Evolutionary conservation across 805 yeast species (phyloP).

Genomic region (Kazachstania taianensis): DNA sequence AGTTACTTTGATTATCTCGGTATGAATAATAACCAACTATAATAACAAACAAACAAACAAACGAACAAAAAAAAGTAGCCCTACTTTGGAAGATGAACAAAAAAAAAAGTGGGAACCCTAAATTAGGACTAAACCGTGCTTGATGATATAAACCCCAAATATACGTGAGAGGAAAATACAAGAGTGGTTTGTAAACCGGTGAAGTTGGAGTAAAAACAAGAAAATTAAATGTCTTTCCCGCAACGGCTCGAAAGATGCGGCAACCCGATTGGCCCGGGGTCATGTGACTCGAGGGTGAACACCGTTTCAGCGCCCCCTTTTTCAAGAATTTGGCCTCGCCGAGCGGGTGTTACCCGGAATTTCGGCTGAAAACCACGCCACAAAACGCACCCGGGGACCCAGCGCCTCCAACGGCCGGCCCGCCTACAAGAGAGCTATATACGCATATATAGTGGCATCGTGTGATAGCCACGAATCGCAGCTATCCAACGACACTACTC

Average conservation of each 20-base stretch:
- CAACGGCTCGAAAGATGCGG: slow-evolving; percentile 1
- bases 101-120: not conserved
- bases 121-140: no score
- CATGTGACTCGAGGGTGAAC: slow-evolving; percentile 8
- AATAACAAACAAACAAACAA: no score
- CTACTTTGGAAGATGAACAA: not conserved
- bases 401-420: no score
- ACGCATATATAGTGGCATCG: not conserved
- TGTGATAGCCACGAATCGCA: not conserved
- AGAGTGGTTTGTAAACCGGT: slow-evolving; percentile 1
- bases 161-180: no score
- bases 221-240: not conserved
- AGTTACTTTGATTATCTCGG: no score
- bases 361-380: no score
- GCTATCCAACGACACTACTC: slow-evolving; percentile 3
- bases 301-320: not conserved
- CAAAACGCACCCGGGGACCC: no score
- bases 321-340: not conserved
- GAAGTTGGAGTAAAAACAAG: not conserved
- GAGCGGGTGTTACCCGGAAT: not conserved
- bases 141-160: no score
- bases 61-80: no score
- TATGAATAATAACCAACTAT: no score
- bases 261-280: slow-evolving; percentile 17
- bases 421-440: not conserved